phyloP scores from a whole-genome alignment of 345 rosid genomes.

The Heritiera littoralis region DNA sequence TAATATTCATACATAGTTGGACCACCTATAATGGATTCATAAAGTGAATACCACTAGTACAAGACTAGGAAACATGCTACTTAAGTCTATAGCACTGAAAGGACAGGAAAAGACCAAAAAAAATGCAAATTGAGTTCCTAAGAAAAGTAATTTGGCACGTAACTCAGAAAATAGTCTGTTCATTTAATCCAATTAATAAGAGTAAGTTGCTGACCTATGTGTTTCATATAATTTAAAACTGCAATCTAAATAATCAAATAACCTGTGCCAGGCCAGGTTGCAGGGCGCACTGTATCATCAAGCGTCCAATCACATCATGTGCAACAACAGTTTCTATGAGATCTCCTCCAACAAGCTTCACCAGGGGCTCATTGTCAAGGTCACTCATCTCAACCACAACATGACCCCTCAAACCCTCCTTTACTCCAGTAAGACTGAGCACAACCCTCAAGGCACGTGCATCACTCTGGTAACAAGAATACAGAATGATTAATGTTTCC shows the following conservation, averaged over 20 bases:
- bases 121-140: background rate
- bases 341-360: constrained; percentile 96
- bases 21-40: no score
- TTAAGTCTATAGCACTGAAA: constrained; percentile 1
- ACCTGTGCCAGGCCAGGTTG: constrained; percentile 96
- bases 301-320: constrained; percentile 92
- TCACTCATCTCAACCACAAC: constrained; percentile 97
- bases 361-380: constrained; percentile 89
- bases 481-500: constrained; percentile 20
- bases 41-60: no score
- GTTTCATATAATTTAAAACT: background rate
- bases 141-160: background rate
- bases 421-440: constrained; percentile 85
- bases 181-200: background rate
- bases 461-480: constrained; percentile 59
- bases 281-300: constrained; percentile 93
- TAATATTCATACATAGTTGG: background rate
- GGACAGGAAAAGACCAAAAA: background rate
- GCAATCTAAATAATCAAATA: constrained; percentile 33
- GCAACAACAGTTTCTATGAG: constrained; percentile 90
- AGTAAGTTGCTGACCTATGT: background rate
- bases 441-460: constrained; percentile 95
- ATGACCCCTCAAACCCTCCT: constrained; percentile 80
- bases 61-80: background rate
- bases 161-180: background rate